Evolutionary conservation across 371 early-diverging fungal species (phyloP).

Genomic region (Cokeromyces recurvatus): DNA sequence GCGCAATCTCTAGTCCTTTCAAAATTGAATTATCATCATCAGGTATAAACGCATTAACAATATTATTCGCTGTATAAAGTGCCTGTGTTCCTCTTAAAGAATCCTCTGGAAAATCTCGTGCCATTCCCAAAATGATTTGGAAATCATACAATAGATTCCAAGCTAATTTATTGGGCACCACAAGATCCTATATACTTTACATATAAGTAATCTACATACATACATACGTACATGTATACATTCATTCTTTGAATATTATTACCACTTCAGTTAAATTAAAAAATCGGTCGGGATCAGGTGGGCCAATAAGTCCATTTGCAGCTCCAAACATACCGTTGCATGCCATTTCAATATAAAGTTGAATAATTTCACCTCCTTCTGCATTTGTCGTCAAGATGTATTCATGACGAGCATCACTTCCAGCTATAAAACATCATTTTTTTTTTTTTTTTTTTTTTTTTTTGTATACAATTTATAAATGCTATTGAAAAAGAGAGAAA

Average conservation of each 20-base stretch:
- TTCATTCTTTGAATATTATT: constrained; percentile 1
- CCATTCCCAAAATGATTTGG: constrained; percentile 75
- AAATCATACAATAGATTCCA: constrained; percentile 73
- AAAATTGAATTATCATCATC: constrained; percentile 45
- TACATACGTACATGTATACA: no score
- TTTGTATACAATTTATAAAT: no score
- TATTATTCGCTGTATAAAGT: constrained; percentile 73
- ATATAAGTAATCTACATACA: not conserved
- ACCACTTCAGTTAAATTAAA: constrained; percentile 44
- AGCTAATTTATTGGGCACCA: constrained; percentile 66
- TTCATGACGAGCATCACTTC: constrained; percentile 67
- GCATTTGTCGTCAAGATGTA: constrained; percentile 61
- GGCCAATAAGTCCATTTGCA: constrained; percentile 52
- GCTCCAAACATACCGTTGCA: constrained; percentile 90
- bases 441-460: no score
- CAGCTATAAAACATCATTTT: constrained; percentile 24
- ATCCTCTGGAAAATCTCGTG: constrained; percentile 68
- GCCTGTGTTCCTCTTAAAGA: constrained; percentile 77
- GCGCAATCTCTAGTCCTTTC: constrained; percentile 49
- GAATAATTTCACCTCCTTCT: constrained; percentile 59
- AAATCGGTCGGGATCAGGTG: constrained; percentile 58
- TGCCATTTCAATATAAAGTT: constrained; percentile 85
- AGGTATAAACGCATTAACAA: constrained; percentile 70
- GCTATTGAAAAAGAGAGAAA: no score
- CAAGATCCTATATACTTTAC: constrained; percentile 48